Base-by-base conservation (phyloP, 208 protist species). In the Strigomonas culicis region DNA sequence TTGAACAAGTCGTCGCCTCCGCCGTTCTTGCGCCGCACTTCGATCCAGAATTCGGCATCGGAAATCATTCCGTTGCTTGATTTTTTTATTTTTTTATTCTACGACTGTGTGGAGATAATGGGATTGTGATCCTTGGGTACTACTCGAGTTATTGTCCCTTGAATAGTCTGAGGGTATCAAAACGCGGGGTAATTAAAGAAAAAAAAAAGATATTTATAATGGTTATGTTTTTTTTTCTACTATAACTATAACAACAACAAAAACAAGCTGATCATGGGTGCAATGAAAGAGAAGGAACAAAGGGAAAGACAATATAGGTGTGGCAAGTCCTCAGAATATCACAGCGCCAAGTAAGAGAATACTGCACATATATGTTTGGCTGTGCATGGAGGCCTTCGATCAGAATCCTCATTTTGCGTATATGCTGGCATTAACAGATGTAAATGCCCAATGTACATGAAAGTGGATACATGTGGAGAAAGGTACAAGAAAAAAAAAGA, bases 31-130 rank as follows among this genome's bases (percentile, higher is more conserved):
- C 83, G 83, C 51, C 89, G 75, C 24, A 70, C 74, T 57, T 92
- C 82, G 30, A 86, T 80, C 86, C 89, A 95, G 58, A 95, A 95
- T 60, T 95, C 85, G 1, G 82, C 84, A 80, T 95, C 89, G 1
- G 73, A 67, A 64, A 94, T 94, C 88, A 94, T 94, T 61, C 8
- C 22, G 39, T 65, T 10, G 28, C 22, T 50, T 51, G 30, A 6
- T 61, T 68, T 39, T 47, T 36, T 47, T 44, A 44, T 53, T 61
- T 24, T 19, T 70, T 22, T 32, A 25, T 7, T n/a, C 4, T 3
- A 32, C 19, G 8, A 15, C n/a, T n/a, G n/a, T n/a, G n/a, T n/a
- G n/a, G n/a, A n/a, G n/a, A n/a, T n/a, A n/a, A n/a, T n/a, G n/a
- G n/a, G n/a, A n/a, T n/a, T n/a, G n/a, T n/a, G n/a, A n/a, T n/a